phyloP scores from a whole-genome alignment of 73 alveolate species.

The Symbiodinium pilosum region DNA sequence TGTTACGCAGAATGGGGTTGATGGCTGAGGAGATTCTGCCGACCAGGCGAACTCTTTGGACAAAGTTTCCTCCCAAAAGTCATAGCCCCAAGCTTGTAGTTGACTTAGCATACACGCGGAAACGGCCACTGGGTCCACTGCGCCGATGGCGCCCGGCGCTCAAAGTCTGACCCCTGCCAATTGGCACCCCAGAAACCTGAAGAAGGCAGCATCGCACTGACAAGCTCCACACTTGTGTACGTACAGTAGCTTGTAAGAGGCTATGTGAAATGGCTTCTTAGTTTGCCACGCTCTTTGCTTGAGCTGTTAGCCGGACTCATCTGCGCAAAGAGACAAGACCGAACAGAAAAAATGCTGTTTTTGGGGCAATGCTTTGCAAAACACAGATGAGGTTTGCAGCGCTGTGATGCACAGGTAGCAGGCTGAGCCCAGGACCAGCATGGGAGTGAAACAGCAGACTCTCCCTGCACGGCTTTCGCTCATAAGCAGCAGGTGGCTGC shows the following conservation, averaged over 20 bases:
- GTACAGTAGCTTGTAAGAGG: background rate
- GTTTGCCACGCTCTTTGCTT: background rate
- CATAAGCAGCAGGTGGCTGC: no score
- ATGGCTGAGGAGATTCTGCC: no score
- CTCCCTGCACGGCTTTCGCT: no score
- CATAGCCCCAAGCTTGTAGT: no score
- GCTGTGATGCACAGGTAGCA: background rate
- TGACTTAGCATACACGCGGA: no score
- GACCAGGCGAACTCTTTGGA: no score
- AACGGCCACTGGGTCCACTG: background rate
- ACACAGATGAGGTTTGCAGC: background rate
- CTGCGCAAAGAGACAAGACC: background rate
- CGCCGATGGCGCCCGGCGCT: slow-evolving; percentile 16
- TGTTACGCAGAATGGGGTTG: no score
- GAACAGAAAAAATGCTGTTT: background rate
- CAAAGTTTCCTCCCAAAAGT: no score
- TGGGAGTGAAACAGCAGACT: background rate
- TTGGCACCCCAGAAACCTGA: background rate
- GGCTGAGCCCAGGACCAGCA: background rate
- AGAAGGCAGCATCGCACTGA: background rate
- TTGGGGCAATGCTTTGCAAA: background rate
- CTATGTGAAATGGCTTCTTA: background rate
- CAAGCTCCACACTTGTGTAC: background rate
- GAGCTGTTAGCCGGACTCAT: no score
- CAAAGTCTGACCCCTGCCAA: background rate